Percentiles rank a stretch among this genome's conserved stretches.
These are phyloP conservation scores for Escallonia herrerae DNA, from an alignment of 129 eudicot species.

Conservation along the genomic window DNA sequence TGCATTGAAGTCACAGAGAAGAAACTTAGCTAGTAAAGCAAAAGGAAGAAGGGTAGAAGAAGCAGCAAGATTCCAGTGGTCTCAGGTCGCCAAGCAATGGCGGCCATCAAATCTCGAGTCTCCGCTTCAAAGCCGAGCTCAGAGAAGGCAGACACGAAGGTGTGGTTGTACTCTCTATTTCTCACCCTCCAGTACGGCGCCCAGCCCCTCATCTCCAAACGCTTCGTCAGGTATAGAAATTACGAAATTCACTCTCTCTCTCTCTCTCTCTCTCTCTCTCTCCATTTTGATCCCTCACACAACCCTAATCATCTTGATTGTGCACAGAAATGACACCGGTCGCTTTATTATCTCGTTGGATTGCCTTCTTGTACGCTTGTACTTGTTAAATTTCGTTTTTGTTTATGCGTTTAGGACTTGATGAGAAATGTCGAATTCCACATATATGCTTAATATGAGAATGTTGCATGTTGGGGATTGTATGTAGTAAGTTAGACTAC, in stretches of 20 bases:
- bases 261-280: neutral
- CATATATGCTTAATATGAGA: neutral
- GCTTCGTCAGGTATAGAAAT: conserved; percentile 59
- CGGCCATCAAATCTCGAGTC: conserved; percentile 34
- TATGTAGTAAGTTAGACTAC: no score
- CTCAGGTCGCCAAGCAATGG: conserved; percentile 43
- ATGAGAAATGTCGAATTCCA: neutral
- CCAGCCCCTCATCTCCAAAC: conserved; percentile 94
- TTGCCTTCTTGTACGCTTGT: neutral
- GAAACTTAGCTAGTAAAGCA: no score
- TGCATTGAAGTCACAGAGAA: no score
- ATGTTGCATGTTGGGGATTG: no score
- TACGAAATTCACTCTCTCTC: no score
- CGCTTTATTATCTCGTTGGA: neutral
- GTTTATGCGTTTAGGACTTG: conserved; percentile 4
- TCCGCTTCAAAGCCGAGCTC: conserved; percentile 18
- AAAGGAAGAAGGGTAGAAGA: neutral
- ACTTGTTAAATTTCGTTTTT: neutral
- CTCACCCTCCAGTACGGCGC: conserved; percentile 92
- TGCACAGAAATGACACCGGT: neutral
- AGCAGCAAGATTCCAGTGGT: neutral
- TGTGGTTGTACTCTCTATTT: conserved; percentile 70
- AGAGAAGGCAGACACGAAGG: conserved; percentile 28
- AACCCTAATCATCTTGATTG: neutral
- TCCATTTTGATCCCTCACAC: neutral